Evolutionary conservation across 805 yeast species (phyloP), one percentile per base, ranked within the genome.

Genomic region (Yamadazyma sp.): DNA sequence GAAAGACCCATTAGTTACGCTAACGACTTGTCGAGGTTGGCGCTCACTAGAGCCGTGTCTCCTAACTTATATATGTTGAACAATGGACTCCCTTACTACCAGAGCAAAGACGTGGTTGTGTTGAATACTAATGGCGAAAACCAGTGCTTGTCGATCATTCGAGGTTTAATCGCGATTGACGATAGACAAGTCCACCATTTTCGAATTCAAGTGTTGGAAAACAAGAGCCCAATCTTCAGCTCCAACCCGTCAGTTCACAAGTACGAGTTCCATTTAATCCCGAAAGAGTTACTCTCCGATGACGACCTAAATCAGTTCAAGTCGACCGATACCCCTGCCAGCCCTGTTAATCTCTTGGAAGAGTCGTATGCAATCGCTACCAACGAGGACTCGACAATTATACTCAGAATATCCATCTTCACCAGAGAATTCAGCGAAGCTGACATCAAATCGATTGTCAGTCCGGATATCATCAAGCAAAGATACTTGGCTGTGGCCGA

Each of bases 351-450:
- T 14, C 4, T 58, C 6, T 32, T 61, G 2, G 73, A 67, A 40
- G 70, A 66, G 33, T 67, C 63, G 11, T 64, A 49, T 35, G 66
- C 48, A 44, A 53, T 48, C 25, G 51, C 64, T 18, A 42, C 47
- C 12, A 59, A 56, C 38, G 47, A 54, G 47, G 45, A 40, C 6
- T 23, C 21, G 19, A 29, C 32, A 17, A 67, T 62, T 32, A 48
- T 62, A 7, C 38, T 84, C 12, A 57, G 83, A 41, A 70, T 81
- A 11, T 77, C 78, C 45, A 60, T 83, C 0, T 74, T 69, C 31
- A 57, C 61, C 11, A 72, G 76, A 1, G 80, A 78, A 43, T 46
- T 42, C 22, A 6, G 29, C 5, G 45, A 47, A 1, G 69, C 64
- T 1, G 83, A 82, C 34, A 57, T 75, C 22, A 53, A 52, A 3